Evolutionary conservation across 1,284 basidiomycete species (phyloP).

Genomic region (Heterobasidion parviporum): DNA sequence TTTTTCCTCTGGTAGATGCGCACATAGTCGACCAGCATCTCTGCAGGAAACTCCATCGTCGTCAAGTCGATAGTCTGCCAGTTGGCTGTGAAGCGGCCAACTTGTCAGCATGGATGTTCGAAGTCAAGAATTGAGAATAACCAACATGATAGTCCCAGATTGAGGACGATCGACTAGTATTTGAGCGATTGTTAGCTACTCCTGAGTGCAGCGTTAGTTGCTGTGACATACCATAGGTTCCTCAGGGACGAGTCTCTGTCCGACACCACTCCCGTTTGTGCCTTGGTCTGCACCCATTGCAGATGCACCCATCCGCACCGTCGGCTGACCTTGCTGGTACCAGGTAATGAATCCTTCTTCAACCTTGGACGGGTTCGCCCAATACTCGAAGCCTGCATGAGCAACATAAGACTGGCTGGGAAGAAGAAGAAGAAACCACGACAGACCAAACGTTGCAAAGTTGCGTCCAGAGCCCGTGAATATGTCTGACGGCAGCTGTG

Average conservation of each 20-base stretch:
- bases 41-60: conserved; percentile 37
- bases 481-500: conserved; percentile 39
- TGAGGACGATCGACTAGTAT: conserved; percentile 29
- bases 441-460: conserved; percentile 39
- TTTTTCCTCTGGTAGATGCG: conserved; percentile 45
- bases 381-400: conserved; percentile 59
- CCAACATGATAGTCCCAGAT: conserved; percentile 32
- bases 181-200: conserved; percentile 1
- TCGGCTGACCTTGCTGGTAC: conserved; percentile 46
- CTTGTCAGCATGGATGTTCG: background rate
- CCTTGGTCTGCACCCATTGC: conserved; percentile 49
- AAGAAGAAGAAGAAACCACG: background rate
- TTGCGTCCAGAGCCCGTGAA: conserved; percentile 45
- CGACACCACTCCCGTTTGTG: conserved; percentile 36
- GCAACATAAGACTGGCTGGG: background rate
- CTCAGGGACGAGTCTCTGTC: conserved; percentile 40
- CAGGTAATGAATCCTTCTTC: conserved; percentile 57
- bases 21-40: conserved; percentile 51
- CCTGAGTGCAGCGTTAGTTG: background rate
- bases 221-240: conserved; percentile 44
- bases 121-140: background rate
- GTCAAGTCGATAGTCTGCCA: conserved; percentile 41
- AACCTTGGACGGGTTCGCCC: conserved; percentile 45
- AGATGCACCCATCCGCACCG: conserved; percentile 42
- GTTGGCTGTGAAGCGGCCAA: conserved; percentile 22